phyloP scores from a whole-genome alignment of 495 filamentous ascomycete species.

The Daldinia bambusicola region DNA sequence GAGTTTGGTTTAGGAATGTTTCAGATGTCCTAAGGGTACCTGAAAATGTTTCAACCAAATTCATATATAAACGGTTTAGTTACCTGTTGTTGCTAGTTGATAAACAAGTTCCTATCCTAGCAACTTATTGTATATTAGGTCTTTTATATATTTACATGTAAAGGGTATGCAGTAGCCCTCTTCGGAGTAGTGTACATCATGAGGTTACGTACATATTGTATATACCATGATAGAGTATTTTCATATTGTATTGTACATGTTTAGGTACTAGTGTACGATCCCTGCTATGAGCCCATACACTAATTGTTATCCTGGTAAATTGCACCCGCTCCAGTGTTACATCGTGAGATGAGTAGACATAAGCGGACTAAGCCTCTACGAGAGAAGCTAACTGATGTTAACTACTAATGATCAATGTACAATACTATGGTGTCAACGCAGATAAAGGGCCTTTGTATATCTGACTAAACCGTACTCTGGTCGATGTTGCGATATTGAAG shows the following conservation, averaged over 20 bases:
- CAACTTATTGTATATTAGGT: no score
- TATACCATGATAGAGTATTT: neutral
- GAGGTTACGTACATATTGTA: neutral
- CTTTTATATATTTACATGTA: neutral
- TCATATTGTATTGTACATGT: neutral
- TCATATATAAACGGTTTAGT: constrained; percentile 11
- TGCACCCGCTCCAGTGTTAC: constrained; percentile 37
- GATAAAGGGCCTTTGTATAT: constrained; percentile 19
- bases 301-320: constrained; percentile 26
- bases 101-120: no score
- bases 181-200: neutral
- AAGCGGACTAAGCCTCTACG: constrained; percentile 19
- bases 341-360: constrained; percentile 34
- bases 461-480: constrained; percentile 34
- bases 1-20: constrained; percentile 27
- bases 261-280: neutral
- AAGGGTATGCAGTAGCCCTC: constrained; percentile 1
- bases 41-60: constrained; percentile 27
- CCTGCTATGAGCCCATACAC: constrained; percentile 1
- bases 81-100: neutral
- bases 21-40: constrained; percentile 21
- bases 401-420: constrained; percentile 31
- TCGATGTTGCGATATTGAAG: constrained; percentile 30
- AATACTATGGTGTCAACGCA: neutral
- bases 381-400: constrained; percentile 27